Conservation (phyloP, 306 rosid genomes). For the Rosa persica region DNA sequence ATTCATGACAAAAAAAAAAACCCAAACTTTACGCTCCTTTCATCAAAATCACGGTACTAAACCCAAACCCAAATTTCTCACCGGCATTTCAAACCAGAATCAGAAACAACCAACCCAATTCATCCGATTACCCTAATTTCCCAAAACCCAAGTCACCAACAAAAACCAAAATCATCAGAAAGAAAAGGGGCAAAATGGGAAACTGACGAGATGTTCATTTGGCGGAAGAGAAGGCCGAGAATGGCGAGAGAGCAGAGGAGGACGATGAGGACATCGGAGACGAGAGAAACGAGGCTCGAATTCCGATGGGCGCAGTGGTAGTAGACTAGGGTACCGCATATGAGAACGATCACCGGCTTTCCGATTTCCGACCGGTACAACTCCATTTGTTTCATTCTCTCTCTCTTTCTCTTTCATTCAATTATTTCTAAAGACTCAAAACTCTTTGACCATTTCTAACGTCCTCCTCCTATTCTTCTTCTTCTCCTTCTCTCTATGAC, state of each 20-base stretch:
- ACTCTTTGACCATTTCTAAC: not conserved
- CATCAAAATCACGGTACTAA: not conserved
- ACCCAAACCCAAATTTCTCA: not conserved
- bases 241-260: conserved; percentile 95
- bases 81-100: not conserved
- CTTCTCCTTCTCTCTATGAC: not conserved
- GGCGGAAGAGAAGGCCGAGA: conserved; percentile 92
- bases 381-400: conserved; percentile 27
- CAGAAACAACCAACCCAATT: not conserved
- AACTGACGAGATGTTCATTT: conserved; percentile 61
- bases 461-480: not conserved
- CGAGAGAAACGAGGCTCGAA: conserved; percentile 64
- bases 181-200: not conserved
- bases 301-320: conserved; percentile 85
- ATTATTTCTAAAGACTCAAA: not conserved
- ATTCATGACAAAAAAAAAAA: not conserved
- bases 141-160: conserved; percentile 4
- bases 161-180: not conserved
- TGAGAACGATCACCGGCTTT: conserved; percentile 44
- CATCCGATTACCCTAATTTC: not conserved
- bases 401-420: conserved; percentile 9
- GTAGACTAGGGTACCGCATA: conserved; percentile 66
- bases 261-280: conserved; percentile 89
- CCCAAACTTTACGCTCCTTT: not conserved
- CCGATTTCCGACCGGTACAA: conserved; percentile 38